A percentile compares a stretch with the other conserved stretches of the same genome.
Conservation (phyloP, 2,329 filamentous ascomycete species). For the Furcasterigmium sp. region DNA sequence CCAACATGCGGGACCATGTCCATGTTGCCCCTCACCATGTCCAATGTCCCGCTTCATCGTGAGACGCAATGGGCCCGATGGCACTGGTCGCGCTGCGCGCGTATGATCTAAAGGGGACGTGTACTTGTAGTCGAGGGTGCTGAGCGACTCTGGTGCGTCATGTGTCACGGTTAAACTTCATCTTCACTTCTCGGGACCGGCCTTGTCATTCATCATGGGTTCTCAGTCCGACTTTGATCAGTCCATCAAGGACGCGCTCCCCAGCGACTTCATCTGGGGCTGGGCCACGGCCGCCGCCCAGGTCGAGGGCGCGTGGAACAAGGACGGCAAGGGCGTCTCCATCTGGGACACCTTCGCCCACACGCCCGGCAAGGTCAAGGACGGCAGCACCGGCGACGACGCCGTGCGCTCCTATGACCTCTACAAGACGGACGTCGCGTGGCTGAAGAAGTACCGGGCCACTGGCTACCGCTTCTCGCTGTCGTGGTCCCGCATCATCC, state of each 20-base stretch:
- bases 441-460: constrained; percentile 54
- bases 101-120: not conserved
- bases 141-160: not conserved
- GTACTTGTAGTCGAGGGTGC: too few species aligned
- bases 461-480: constrained; percentile 60
- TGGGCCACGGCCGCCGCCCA: constrained; percentile 34
- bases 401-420: constrained; percentile 31
- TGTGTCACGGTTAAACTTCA: not conserved
- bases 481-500: constrained; percentile 61
- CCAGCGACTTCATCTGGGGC: constrained; percentile 31
- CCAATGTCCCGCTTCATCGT: too few species aligned
- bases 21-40: too few species aligned
- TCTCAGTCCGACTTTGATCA: constrained; percentile 16
- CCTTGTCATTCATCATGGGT: constrained; percentile 6
- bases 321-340: constrained; percentile 33
- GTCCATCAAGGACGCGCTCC: constrained; percentile 20
- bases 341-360: constrained; percentile 36
- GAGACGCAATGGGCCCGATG: not conserved
- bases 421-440: constrained; percentile 48
- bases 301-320: constrained; percentile 35
- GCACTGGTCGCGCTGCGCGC: not conserved
- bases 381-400: constrained; percentile 32
- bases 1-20: not conserved
- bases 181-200: not conserved
- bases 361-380: constrained; percentile 30